Conservation (phyloP, 75 land plant genomes). For the Isoetes taiwanensis region DNA sequence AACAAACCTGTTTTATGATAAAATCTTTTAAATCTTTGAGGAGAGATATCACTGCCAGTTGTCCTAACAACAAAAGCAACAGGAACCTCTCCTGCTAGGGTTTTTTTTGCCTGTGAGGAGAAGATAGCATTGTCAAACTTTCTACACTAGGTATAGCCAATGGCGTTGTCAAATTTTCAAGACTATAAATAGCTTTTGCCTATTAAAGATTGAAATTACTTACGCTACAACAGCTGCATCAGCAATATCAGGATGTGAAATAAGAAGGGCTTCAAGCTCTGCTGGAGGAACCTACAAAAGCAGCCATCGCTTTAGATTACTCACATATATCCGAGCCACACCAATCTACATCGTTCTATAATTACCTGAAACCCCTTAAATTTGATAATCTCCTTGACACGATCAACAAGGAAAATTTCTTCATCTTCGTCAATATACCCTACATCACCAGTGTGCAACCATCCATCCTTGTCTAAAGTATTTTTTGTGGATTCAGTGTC, state of each 20-base stretch:
- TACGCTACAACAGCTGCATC: slow-evolving; percentile 32
- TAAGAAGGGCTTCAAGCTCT: slow-evolving; percentile 21
- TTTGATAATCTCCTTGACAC: not conserved
- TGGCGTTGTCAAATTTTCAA: too few relatives aligned
- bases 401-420: not conserved
- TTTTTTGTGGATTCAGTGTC: slow-evolving; percentile 26
- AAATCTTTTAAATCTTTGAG: slow-evolving; percentile 41
- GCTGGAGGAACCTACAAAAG: slow-evolving; percentile 16
- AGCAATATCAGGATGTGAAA: slow-evolving; percentile 15
- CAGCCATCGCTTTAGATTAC: not conserved
- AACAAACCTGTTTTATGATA: slow-evolving; percentile 35
- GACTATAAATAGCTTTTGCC: not conserved
- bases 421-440: not conserved
- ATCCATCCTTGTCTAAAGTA: not conserved
- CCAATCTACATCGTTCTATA: not conserved
- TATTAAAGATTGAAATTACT: slow-evolving; percentile 1
- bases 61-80: slow-evolving; percentile 43
- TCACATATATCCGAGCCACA: not conserved
- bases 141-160: too few relatives aligned
- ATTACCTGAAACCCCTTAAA: slow-evolving; percentile 5
- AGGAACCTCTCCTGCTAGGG: slow-evolving; percentile 42
- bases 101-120: slow-evolving; percentile 40
- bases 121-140: not conserved
- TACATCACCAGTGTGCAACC: slow-evolving; percentile 5
- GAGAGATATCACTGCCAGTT: slow-evolving; percentile 13